phyloP scores from a whole-genome alignment of 768 basidiomycete species.

The Cystobasidium ongulense region DNA sequence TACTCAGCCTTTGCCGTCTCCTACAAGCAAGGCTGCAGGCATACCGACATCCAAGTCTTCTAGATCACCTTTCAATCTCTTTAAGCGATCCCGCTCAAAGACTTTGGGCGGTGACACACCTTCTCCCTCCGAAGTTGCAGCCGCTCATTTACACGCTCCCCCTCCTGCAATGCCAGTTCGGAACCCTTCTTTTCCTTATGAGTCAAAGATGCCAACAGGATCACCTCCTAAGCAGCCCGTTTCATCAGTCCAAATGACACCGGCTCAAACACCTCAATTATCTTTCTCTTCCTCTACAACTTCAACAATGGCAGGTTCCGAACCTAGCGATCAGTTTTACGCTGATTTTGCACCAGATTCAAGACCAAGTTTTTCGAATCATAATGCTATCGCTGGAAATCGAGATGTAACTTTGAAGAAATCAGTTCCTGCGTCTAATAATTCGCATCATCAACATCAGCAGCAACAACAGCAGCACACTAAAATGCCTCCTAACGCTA shows the following conservation, averaged over 20 bases:
- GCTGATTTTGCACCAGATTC: constrained; percentile 21
- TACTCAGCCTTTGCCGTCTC: neutral
- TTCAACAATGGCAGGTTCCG: neutral
- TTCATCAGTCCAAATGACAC: neutral
- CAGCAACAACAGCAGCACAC: neutral
- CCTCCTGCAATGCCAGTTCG: neutral
- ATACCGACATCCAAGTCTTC: neutral
- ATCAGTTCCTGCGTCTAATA: neutral
- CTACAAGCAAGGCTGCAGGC: neutral
- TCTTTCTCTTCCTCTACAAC: constrained; percentile 28
- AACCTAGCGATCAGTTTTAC: constrained; percentile 22
- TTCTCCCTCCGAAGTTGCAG: neutral
- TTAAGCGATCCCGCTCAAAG: constrained; percentile 24
- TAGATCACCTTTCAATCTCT: constrained; percentile 24
- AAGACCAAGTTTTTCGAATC: neutral
- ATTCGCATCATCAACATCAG: neutral
- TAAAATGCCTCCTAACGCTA: neutral
- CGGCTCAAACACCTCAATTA: constrained; percentile 20
- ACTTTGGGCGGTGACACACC: neutral
- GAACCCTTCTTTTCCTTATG: neutral
- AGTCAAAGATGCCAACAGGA: neutral
- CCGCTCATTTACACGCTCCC: neutral
- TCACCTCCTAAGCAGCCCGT: neutral
- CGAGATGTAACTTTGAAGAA: neutral
- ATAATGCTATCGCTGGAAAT: neutral